Evolutionary conservation across 192 early-diverging fungal genomes (phyloP).

Genomic region (Dissophora ornata): DNA sequence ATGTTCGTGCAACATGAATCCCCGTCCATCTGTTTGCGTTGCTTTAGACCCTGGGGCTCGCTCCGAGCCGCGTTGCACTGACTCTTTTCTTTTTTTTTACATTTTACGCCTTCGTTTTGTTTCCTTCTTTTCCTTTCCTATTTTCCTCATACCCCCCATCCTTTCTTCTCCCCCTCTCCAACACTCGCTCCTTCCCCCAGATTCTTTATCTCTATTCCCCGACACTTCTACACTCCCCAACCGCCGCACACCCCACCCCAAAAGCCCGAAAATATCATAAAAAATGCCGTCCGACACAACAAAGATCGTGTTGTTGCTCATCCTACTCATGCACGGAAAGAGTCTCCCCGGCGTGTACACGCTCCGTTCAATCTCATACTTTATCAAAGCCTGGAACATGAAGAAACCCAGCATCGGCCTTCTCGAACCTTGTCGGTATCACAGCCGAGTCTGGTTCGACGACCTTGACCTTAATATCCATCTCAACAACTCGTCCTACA

Average conservation of each 20-base stretch:
- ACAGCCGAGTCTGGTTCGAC: conserved; percentile 61
- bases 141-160: too few relatives aligned
- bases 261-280: too few relatives aligned
- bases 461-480: conserved; percentile 65
- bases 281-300: conserved; percentile 30
- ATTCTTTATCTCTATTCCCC: too few relatives aligned
- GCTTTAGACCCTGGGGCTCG: too few relatives aligned
- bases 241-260: too few relatives aligned
- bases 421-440: conserved; percentile 45
- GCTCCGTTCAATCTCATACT: conserved; percentile 48
- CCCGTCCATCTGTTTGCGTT: too few relatives aligned
- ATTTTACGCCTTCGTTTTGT: background rate
- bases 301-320: conserved; percentile 30
- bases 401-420: conserved; percentile 42
- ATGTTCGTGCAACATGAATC: too few relatives aligned
- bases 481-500: conserved; percentile 63
- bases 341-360: conserved; percentile 60
- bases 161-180: background rate
- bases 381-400: conserved; percentile 29
- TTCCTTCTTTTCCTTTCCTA: background rate
- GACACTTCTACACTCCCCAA: too few relatives aligned
- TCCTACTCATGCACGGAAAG: conserved; percentile 51
- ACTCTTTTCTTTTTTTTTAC: too few relatives aligned
- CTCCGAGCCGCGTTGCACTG: conserved; percentile 28
- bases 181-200: too few relatives aligned